Evolutionary conservation across 192 early-diverging fungal species (phyloP), one percentile per base, ranked within the genome.

Genomic region (Ramicandelaber brevisporus): DNA sequence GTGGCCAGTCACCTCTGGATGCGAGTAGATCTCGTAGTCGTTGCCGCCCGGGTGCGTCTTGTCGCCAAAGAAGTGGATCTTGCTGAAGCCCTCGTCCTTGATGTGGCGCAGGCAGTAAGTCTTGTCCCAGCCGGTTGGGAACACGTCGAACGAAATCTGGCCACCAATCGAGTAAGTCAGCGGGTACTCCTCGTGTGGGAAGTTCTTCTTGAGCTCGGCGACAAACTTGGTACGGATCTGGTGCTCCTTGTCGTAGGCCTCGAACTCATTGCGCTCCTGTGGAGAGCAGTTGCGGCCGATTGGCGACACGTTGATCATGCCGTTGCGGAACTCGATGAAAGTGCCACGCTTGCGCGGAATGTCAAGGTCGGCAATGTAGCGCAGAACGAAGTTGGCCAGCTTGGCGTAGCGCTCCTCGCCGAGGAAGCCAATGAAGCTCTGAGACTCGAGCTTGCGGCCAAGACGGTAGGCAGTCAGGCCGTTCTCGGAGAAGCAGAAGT

Each of bases 71-170:
- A 98, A 98, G 59, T 98, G 83, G 37, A 95, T 77, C 7, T 50
- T 72, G 25, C 63, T 68, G 57, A 98, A 95, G 26, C 61, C 68
- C 46, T 98, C 78, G 16, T 61, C 45, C 43, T 81, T 57, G 16
- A 98, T 36, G 41, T 92, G 87, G 15, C 73, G 59, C 31, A 98
- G 64, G 53, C 92, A 95, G 58, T 83, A 98, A 17, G 88, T 95
- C 68, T 98, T 98, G 55, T 98, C 92, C 92, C 92, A 98, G 21
- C 92, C 92, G 30, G 67, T 69, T 26, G 92, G 92, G 65, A 98
- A 92, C 6, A 98, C 85, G 48, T 98, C 92, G 36, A 98, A 92
- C 5, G 88, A 95, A 48, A 98, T 98, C 56, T 98, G 88, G 5
- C 92, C 88, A 68, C 73, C 80, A 38, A 98, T 98, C 9, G 92